Evolutionary conservation across 2,329 filamentous ascomycete species (phyloP).

Genomic region (Trichoderma asperellum): DNA sequence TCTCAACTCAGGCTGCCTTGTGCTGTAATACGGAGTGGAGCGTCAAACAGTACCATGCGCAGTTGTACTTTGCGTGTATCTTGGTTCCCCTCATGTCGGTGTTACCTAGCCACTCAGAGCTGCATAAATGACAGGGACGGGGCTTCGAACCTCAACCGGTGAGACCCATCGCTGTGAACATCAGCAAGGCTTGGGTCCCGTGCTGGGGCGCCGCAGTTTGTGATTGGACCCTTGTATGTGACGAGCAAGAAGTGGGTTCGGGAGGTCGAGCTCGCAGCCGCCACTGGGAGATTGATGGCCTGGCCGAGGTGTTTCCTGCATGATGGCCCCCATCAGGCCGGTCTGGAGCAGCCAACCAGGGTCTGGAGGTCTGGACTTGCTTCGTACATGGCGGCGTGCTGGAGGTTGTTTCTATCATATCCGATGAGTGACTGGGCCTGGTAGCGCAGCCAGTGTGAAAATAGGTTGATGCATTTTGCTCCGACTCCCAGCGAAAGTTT

Average conservation of each 20-base stretch:
- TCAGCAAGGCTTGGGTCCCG: conserved; percentile 26
- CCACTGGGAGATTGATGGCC: conserved; percentile 1
- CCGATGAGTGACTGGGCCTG: conserved; percentile 8
- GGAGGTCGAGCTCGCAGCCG: conserved; percentile 19
- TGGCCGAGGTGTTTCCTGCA: conserved; percentile 22
- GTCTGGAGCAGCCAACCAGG: conserved; percentile 13
- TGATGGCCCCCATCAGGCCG: conserved; percentile 5
- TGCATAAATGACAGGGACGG: conserved; percentile 23
- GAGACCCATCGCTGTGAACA: conserved; percentile 19
- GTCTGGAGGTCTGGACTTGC: background rate
- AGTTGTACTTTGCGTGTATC: conserved; percentile 3
- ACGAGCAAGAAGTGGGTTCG: background rate
- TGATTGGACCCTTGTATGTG: conserved; percentile 23
- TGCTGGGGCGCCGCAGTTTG: conserved; percentile 5
- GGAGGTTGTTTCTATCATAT: conserved; percentile 8
- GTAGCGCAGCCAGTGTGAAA: conserved; percentile 1
- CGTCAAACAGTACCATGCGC: background rate
- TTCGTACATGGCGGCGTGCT: background rate
- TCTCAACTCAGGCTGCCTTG: background rate
- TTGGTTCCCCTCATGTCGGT: conserved; percentile 1
- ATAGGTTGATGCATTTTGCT: background rate
- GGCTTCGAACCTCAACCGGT: conserved; percentile 28
- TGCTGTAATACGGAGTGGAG: conserved; percentile 13
- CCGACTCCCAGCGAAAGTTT: background rate
- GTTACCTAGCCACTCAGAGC: background rate